Conservation (phyloP, 2,329 filamentous ascomycete genomes). For the Macrophomina pseudophaseolina region DNA sequence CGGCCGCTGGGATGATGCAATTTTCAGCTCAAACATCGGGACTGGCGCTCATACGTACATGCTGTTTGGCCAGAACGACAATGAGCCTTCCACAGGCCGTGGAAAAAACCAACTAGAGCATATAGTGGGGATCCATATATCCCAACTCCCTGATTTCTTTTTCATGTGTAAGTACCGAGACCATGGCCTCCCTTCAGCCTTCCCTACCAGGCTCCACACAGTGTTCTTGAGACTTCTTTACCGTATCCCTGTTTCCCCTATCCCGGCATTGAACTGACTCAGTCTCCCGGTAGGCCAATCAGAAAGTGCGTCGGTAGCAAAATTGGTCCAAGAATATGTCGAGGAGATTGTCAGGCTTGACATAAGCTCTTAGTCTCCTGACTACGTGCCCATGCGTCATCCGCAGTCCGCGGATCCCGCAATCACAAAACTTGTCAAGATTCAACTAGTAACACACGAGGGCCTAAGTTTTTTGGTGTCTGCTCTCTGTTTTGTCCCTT, state of each 20-base stretch:
- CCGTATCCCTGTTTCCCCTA: no score
- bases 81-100: not conserved
- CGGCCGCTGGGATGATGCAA: constrained; percentile 10
- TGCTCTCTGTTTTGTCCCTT: no score
- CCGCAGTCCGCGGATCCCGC: no score
- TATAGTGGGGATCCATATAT: not conserved
- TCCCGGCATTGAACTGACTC: not conserved
- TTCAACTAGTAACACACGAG: no score
- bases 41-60: not conserved
- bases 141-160: not conserved
- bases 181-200: no score
- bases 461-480: no score
- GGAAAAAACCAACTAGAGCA: not conserved
- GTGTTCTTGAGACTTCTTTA: not conserved
- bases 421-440: no score
- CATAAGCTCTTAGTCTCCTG: not conserved
- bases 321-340: constrained; percentile 8
- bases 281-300: not conserved
- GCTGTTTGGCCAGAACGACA: constrained; percentile 4
- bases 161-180: constrained; percentile 5
- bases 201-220: no score
- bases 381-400: no score
- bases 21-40: not conserved
- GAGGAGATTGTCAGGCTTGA: not conserved
- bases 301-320: not conserved